A percentile compares a stretch with the other conserved stretches of the same genome.
Evolutionary conservation across 2,329 filamentous ascomycete genomes (phyloP).

Genomic region (Trichoderma lentiforme): DNA sequence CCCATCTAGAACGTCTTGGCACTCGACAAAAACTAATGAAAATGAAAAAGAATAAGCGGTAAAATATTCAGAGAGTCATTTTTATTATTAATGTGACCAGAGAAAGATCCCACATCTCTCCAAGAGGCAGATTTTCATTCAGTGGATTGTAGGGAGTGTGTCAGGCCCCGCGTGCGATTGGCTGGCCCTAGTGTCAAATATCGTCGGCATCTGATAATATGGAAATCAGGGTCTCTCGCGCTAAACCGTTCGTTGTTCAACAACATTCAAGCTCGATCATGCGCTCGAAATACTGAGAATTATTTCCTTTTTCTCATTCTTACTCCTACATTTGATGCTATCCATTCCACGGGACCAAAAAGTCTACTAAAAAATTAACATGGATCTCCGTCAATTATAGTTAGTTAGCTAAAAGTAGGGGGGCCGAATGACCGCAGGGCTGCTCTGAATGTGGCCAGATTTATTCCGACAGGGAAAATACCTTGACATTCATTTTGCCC

Average conservation of each 20-base stretch:
- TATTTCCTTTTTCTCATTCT: no score
- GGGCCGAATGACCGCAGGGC: neutral
- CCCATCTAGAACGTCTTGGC: neutral
- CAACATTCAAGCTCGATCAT: no score
- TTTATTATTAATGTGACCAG: rapidly evolving
- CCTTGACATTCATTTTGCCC: neutral
- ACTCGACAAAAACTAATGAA: neutral
- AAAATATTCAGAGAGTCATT: neutral
- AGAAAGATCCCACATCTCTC: neutral
- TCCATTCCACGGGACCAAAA: no score
- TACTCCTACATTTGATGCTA: no score
- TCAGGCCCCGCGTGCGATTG: neutral
- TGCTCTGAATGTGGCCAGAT: neutral
- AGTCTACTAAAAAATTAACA: no score
- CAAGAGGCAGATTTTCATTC: neutral
- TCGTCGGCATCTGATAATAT: neutral
- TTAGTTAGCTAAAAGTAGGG: no score
- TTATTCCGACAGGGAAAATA: neutral
- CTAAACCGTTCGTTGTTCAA: no score
- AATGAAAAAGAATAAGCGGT: neutral
- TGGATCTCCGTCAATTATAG: no score
- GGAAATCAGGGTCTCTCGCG: no score
- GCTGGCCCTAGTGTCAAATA: neutral
- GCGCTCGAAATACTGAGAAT: no score
- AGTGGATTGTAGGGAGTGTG: neutral